phyloP scores from a whole-genome alignment of 2,329 filamentous ascomycete genomes.

The Sarocladium oryzae region DNA sequence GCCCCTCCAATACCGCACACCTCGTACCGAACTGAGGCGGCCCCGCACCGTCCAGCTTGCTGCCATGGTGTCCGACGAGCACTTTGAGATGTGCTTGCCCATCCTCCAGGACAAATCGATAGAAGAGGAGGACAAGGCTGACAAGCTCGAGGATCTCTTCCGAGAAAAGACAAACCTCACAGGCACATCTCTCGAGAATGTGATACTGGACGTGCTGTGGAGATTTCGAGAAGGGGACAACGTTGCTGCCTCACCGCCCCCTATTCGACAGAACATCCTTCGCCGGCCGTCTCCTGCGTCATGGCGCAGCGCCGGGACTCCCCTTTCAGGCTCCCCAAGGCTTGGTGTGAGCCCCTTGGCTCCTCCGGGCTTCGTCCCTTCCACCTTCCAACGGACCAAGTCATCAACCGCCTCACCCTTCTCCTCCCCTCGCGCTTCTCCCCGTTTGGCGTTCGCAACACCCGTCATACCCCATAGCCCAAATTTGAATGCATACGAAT shows the following conservation, averaged over 20 bases:
- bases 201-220: slow-evolving; percentile 86
- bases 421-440: slow-evolving; percentile 87
- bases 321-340: slow-evolving; percentile 74
- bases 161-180: slow-evolving; percentile 69
- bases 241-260: slow-evolving; percentile 66
- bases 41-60: slow-evolving; percentile 14
- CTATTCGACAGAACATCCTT: slow-evolving; percentile 81
- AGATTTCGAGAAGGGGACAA: slow-evolving; percentile 65
- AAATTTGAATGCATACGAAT: slow-evolving; percentile 90
- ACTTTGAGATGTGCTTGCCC: slow-evolving; percentile 86
- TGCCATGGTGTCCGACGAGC: slow-evolving; percentile 84
- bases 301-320: slow-evolving; percentile 81
- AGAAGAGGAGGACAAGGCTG: slow-evolving; percentile 93
- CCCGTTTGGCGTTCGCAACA: slow-evolving; percentile 81
- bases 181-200: slow-evolving; percentile 78
- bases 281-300: slow-evolving; percentile 87
- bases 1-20: neutral
- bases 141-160: slow-evolving; percentile 81
- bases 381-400: slow-evolving; percentile 66
- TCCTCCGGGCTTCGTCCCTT: slow-evolving; percentile 75
- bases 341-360: slow-evolving; percentile 76
- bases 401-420: slow-evolving; percentile 83
- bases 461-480: slow-evolving; percentile 91
- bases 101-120: slow-evolving; percentile 75
- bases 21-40: neutral